Conservation (phyloP, 192 early-diverging fungal genomes). For the Entophlyctis luteolus region DNA sequence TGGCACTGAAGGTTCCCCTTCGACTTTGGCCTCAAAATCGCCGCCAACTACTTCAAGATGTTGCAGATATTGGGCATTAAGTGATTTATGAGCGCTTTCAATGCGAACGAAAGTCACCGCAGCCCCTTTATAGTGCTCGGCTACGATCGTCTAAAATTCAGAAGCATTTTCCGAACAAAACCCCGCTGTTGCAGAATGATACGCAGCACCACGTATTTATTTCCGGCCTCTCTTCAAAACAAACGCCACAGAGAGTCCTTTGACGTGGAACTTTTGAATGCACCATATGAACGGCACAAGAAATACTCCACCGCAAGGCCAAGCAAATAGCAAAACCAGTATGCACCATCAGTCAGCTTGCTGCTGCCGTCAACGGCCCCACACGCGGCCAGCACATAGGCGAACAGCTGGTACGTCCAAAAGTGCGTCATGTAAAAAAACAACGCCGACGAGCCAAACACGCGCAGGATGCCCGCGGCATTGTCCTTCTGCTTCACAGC, state of each 20-base stretch:
- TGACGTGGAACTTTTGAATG: constrained; percentile 1
- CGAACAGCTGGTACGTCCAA: background rate
- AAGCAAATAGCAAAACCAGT: constrained; percentile 1
- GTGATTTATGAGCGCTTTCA: no score
- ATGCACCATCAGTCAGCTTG: background rate
- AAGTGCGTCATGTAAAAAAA: constrained; percentile 23
- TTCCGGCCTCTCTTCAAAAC: constrained; percentile 6
- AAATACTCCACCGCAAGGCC: constrained; percentile 16
- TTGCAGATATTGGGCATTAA: no score
- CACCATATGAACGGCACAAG: background rate
- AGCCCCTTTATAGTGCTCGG: no score
- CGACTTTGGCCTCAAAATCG: no score
- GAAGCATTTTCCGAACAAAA: no score
- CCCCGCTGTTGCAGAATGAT: background rate
- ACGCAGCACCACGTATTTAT: no score
- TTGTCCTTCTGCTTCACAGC: constrained; percentile 1
- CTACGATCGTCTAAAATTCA: no score
- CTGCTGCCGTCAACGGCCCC: background rate
- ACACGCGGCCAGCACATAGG: background rate
- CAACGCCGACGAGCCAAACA: background rate
- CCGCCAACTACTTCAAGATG: no score
- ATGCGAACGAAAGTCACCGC: no score
- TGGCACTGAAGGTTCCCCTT: no score
- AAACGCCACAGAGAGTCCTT: constrained; percentile 23
- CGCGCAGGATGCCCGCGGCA: background rate